Evolutionary conservation across 2,329 filamentous ascomycete species (phyloP).

Genomic region (Endothia cerciana): DNA sequence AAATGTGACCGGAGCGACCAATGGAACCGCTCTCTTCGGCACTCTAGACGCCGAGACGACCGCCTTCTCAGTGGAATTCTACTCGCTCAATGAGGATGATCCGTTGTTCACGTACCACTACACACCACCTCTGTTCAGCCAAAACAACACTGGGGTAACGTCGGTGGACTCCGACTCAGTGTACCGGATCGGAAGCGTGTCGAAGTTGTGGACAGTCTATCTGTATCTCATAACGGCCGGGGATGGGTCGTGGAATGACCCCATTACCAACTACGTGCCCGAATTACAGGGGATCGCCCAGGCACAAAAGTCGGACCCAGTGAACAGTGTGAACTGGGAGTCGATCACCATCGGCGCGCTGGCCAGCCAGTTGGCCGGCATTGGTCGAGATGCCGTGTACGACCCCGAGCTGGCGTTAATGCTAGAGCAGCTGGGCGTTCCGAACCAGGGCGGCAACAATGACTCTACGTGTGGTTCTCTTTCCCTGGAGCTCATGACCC

Average conservation of each 20-base stretch:
- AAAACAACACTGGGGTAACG: conserved; percentile 33
- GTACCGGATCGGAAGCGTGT: conserved; percentile 48
- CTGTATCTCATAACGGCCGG: conserved; percentile 46
- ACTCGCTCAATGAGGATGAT: conserved; percentile 27
- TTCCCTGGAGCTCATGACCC: conserved; percentile 29
- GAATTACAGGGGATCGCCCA: conserved; percentile 39
- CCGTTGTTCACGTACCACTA: conserved; percentile 35
- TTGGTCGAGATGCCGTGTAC: conserved; percentile 36
- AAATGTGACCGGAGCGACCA: background rate
- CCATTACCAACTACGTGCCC: conserved; percentile 47
- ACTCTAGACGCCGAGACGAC: conserved; percentile 17
- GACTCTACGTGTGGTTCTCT: conserved; percentile 17
- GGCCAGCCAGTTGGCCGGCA: conserved; percentile 42
- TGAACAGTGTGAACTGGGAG: conserved; percentile 38
- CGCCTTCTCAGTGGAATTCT: conserved; percentile 29
- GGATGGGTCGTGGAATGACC: conserved; percentile 43
- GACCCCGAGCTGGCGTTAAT: background rate
- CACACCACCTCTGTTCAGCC: conserved; percentile 27
- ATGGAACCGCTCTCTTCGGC: conserved; percentile 3
- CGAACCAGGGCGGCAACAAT: conserved; percentile 19
- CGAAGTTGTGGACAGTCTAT: conserved; percentile 50
- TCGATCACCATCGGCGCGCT: conserved; percentile 43
- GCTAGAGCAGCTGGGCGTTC: conserved; percentile 22
- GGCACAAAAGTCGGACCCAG: conserved; percentile 30
- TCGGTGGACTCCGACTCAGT: conserved; percentile 39